A percentile compares a stretch with the other conserved stretches of the same genome.
Conservation (phyloP, 2,329 filamentous ascomycete species). For the Sclerotiophoma versabilis region DNA sequence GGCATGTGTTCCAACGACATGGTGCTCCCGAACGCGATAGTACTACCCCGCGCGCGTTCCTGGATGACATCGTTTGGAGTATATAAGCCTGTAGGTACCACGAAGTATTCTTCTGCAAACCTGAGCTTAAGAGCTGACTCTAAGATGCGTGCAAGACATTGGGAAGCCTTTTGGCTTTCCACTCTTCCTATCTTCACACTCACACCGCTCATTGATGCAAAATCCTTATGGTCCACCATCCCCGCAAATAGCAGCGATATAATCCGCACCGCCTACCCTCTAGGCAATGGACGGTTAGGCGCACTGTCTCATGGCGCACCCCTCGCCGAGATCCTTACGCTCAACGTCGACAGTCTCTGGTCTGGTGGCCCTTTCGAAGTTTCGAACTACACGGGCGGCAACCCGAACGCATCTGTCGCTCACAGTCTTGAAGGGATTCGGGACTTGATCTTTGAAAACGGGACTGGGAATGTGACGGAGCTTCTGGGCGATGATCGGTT, state of each 20-base stretch:
- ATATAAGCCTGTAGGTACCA: neutral
- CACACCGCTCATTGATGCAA: slow-evolving; percentile 10
- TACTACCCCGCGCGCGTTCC: neutral
- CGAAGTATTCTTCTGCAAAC: too few species aligned
- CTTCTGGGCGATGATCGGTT: slow-evolving; percentile 49
- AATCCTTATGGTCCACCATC: slow-evolving; percentile 27
- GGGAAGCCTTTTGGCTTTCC: neutral
- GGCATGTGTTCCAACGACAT: neutral
- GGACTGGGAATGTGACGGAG: slow-evolving; percentile 53
- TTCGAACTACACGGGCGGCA: slow-evolving; percentile 56
- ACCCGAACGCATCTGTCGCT: slow-evolving; percentile 49
- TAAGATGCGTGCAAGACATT: neutral
- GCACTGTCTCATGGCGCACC: slow-evolving; percentile 56
- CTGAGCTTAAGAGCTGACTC: neutral
- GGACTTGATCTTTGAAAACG: slow-evolving; percentile 58
- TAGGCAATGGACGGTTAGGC: slow-evolving; percentile 60
- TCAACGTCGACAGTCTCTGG: slow-evolving; percentile 61
- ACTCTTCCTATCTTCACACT: neutral
- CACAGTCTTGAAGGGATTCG: slow-evolving; percentile 51
- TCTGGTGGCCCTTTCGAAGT: slow-evolving; percentile 59
- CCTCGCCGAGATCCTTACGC: slow-evolving; percentile 52
- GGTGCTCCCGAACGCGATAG: neutral
- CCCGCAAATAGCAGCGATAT: slow-evolving; percentile 32
- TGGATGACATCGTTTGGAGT: neutral
- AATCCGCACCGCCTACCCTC: slow-evolving; percentile 48